A percentile compares a stretch with the other conserved stretches of the same genome.
phyloP scores from a whole-genome alignment of 306 rosid genomes.

The Herpetospermum pedunculosum region DNA sequence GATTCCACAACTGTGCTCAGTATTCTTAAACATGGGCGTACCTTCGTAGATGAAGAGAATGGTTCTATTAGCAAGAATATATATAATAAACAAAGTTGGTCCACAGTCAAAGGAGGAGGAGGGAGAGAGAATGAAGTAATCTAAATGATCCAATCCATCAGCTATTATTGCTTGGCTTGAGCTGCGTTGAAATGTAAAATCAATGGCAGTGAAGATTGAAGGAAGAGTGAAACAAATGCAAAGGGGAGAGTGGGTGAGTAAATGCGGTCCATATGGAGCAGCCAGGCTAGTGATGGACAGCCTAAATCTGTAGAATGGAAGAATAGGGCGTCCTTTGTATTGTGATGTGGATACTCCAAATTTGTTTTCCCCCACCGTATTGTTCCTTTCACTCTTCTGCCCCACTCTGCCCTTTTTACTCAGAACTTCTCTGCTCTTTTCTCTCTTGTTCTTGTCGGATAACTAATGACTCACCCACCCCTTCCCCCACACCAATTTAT shows the following conservation, averaged over 20 bases:
- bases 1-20: background rate
- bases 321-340: background rate
- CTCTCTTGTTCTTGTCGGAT: slow-evolving; percentile 19
- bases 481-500: slow-evolving; percentile 24
- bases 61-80: background rate
- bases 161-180: background rate
- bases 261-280: slow-evolving; percentile 4
- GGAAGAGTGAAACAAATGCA: slow-evolving; percentile 10
- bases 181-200: slow-evolving; percentile 2
- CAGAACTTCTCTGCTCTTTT: slow-evolving; percentile 10
- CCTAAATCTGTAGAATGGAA: background rate
- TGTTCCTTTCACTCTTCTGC: slow-evolving; percentile 67
- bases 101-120: background rate
- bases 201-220: slow-evolving; percentile 6
- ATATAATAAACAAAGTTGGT: background rate
- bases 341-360: slow-evolving; percentile 41
- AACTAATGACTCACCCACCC: slow-evolving; percentile 25
- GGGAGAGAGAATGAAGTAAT: background rate
- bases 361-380: slow-evolving; percentile 33
- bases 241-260: background rate
- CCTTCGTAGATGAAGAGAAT: background rate
- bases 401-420: background rate
- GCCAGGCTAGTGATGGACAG: background rate
- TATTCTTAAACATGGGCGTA: background rate
- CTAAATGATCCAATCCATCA: background rate